phyloP scores from a whole-genome alignment of 768 basidiomycete genomes.

The Goffeauzyma gilvescens region DNA sequence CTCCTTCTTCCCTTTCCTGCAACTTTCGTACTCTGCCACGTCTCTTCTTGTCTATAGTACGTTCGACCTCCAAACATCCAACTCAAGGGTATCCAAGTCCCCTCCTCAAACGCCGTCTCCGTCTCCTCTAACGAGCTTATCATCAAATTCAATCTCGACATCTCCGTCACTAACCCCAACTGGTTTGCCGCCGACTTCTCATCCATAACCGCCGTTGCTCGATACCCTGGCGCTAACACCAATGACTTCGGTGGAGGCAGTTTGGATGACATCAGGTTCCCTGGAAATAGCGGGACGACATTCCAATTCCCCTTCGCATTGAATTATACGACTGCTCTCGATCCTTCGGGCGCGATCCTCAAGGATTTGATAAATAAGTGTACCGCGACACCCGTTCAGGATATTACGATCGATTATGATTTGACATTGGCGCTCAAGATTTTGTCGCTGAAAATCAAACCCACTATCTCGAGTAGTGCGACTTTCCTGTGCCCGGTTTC shows the following conservation, averaged over 20 bases:
- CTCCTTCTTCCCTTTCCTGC: not conserved
- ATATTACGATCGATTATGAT: conserved; percentile 30
- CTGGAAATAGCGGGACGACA: conserved; percentile 21
- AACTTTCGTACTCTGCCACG: not conserved
- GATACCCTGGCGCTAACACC: conserved; percentile 18
- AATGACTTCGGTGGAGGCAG: conserved; percentile 26
- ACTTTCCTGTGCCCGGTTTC: conserved; percentile 29
- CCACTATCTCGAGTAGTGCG: conserved; percentile 25
- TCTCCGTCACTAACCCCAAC: conserved; percentile 27
- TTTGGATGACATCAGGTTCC: conserved; percentile 24
- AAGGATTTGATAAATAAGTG: conserved; percentile 29
- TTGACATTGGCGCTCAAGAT: conserved; percentile 26
- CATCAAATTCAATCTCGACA: conserved; percentile 19
- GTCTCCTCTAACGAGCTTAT: conserved; percentile 18
- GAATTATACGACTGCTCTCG: conserved; percentile 23
- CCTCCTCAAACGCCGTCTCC: conserved; percentile 18
- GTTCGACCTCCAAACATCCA: conserved; percentile 27
- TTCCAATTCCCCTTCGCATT: conserved; percentile 29
- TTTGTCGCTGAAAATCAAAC: conserved; percentile 20
- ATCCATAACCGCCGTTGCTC: not conserved
- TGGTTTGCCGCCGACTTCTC: conserved; percentile 30
- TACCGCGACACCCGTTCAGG: conserved; percentile 11
- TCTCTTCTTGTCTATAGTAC: too few species aligned
- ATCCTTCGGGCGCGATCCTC: conserved; percentile 26
- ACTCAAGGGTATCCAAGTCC: conserved; percentile 22